These are phyloP conservation scores for Trichosanthes truncata DNA, from an alignment of 306 rosid species.

Conservation along the genomic window DNA sequence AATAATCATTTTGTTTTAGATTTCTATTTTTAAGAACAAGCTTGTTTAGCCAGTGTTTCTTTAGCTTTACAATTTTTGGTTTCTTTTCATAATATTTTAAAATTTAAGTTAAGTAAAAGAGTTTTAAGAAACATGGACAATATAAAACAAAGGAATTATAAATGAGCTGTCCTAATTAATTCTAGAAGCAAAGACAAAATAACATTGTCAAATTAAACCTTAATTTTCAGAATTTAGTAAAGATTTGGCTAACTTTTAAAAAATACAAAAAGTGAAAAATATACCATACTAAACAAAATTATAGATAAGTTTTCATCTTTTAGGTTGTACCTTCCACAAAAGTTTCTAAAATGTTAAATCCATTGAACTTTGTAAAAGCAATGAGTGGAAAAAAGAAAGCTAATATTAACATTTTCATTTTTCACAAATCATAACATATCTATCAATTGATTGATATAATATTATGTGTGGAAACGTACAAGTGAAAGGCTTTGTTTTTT, in stretches of 20 bases:
- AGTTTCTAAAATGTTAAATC: not conserved
- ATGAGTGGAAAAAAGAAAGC: not conserved
- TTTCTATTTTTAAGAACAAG: too few species aligned
- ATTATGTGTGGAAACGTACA: not conserved
- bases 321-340: too few species aligned
- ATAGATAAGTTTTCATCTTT: not conserved
- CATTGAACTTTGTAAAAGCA: too few species aligned
- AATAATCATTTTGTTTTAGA: not conserved
- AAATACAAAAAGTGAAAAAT: too few species aligned
- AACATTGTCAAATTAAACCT: not conserved
- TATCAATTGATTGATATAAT: not conserved
- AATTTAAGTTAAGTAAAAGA: not conserved
- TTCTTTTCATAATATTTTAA: not conserved
- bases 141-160: not conserved
- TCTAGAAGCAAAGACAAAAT: not conserved
- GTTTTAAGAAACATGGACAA: not conserved
- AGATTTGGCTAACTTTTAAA: too few species aligned
- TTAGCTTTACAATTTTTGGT: not conserved
- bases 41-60: not conserved
- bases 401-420: not conserved
- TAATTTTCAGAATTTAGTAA: not conserved
- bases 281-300: too few species aligned
- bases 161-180: not conserved
- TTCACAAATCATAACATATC: too few species aligned
- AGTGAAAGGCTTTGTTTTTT: not conserved